These are phyloP conservation scores for Litsea cubeba DNA, from an alignment of 164 flowering plant genomes.

Conservation along the genomic window DNA sequence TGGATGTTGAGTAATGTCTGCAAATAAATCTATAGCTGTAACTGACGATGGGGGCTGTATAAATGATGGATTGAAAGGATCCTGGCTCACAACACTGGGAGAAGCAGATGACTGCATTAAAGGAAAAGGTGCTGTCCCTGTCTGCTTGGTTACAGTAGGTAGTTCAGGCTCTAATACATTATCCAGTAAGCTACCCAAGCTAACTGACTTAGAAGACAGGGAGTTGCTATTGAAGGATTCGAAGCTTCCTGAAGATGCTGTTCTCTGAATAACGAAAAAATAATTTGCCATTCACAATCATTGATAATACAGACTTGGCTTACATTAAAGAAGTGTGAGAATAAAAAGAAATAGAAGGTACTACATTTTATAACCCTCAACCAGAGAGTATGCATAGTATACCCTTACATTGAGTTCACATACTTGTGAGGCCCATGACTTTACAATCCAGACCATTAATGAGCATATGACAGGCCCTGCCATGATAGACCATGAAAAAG, in stretches of 20 bases:
- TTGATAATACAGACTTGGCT: neutral
- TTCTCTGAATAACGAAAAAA: slow-evolving; percentile 50
- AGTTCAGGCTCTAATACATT: slow-evolving; percentile 42
- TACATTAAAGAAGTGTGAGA: neutral
- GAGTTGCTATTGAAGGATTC: slow-evolving; percentile 71
- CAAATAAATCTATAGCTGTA: slow-evolving; percentile 41
- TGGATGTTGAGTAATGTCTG: slow-evolving; percentile 25
- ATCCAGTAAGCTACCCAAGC: slow-evolving; percentile 36
- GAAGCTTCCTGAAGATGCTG: slow-evolving; percentile 51
- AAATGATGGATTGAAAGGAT: slow-evolving; percentile 23
- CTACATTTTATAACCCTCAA: neutral
- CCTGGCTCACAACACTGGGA: slow-evolving; percentile 18
- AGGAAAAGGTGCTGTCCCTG: slow-evolving; percentile 22
- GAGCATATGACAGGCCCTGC: neutral
- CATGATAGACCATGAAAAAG: neutral
- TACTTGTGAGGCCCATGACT: neutral
- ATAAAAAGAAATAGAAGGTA: neutral
- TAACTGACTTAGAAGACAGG: slow-evolving; percentile 40
- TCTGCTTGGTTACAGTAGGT: slow-evolving; percentile 21
- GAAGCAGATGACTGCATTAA: slow-evolving; percentile 29
- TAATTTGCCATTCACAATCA: slow-evolving; percentile 2
- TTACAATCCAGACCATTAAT: neutral
- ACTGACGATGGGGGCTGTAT: slow-evolving; percentile 28
- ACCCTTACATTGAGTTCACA: neutral
- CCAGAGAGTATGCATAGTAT: neutral